These are phyloP conservation scores for Ophiostoma pallidulum DNA, from an alignment of 2,329 filamentous ascomycete species.

Conservation along the genomic window DNA sequence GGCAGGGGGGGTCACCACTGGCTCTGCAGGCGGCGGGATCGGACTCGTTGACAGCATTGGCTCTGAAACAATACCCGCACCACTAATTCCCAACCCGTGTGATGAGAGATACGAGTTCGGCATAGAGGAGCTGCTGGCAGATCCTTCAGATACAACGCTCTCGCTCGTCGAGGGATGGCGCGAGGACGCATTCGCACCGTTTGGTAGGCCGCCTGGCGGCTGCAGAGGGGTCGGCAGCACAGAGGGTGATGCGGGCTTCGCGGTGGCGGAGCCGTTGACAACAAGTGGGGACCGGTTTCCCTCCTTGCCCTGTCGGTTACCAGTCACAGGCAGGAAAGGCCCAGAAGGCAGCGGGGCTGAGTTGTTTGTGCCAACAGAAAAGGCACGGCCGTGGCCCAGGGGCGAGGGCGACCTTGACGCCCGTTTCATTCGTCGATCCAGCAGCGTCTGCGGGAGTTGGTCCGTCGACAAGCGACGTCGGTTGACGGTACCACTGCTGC, in stretches of 20 bases:
- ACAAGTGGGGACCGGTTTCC: constrained; percentile 15
- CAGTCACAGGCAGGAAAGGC: constrained; percentile 25
- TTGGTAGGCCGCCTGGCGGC: background rate
- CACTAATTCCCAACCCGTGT: constrained; percentile 23
- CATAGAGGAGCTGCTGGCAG: constrained; percentile 5
- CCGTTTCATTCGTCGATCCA: constrained; percentile 43
- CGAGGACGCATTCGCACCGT: constrained; percentile 16
- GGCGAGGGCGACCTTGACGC: constrained; percentile 49
- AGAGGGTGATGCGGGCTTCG: constrained; percentile 17
- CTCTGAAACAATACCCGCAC: constrained; percentile 10
- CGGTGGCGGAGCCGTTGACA: constrained; percentile 27
- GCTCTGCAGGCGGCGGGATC: constrained; percentile 6
- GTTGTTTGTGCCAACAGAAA: constrained; percentile 31
- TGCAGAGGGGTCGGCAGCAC: constrained; percentile 7
- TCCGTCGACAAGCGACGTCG: constrained; percentile 43
- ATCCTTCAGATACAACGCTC: constrained; percentile 20
- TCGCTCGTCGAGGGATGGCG: constrained; percentile 23
- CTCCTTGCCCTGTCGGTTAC: constrained; percentile 23
- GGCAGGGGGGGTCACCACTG: constrained; percentile 16
- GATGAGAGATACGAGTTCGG: constrained; percentile 25
- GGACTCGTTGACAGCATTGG: background rate
- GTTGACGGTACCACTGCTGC: background rate
- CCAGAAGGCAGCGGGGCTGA: constrained; percentile 32
- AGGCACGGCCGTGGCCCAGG: constrained; percentile 38
- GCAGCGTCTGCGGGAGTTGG: constrained; percentile 42